A percentile compares a stretch with the other conserved stretches of the same genome.
phyloP scores from a whole-genome alignment of 2,329 filamentous ascomycete genomes.

The Cadophora sp. region DNA sequence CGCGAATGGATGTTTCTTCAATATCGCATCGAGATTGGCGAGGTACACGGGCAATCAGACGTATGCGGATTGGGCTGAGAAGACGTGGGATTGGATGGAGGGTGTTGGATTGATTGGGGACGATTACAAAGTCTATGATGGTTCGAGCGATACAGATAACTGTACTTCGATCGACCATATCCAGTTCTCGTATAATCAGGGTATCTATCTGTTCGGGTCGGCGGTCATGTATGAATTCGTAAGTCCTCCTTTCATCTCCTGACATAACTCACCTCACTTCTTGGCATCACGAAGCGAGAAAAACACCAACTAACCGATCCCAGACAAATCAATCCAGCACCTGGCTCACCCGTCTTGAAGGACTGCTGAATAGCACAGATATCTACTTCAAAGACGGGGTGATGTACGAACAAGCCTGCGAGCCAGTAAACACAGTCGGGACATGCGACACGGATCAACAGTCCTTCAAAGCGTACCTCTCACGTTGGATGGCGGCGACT shows the following conservation, averaged over 20 bases:
- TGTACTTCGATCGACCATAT: conserved; percentile 64
- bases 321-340: conserved; percentile 43
- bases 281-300: neutral
- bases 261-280: neutral
- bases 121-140: conserved; percentile 63
- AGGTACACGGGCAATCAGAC: conserved; percentile 78
- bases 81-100: conserved; percentile 73
- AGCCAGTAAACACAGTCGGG: conserved; percentile 51
- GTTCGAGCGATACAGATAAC: conserved; percentile 60
- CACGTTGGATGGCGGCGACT: conserved; percentile 66
- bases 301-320: conserved; percentile 16
- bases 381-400: conserved; percentile 64
- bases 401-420: conserved; percentile 55
- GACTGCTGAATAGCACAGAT: conserved; percentile 58
- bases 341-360: conserved; percentile 65
- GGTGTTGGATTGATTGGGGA: conserved; percentile 63
- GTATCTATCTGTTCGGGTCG: conserved; percentile 67
- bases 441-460: conserved; percentile 67
- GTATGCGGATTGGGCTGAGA: conserved; percentile 79
- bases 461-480: conserved; percentile 69
- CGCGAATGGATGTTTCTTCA: conserved; percentile 67
- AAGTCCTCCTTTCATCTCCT: conserved; percentile 35
- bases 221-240: conserved; percentile 57
- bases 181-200: conserved; percentile 74
- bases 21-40: conserved; percentile 69